These are phyloP conservation scores for Proliferodiscus dingleyae DNA, from an alignment of 2,329 filamentous ascomycete genomes.

Conservation along the genomic window DNA sequence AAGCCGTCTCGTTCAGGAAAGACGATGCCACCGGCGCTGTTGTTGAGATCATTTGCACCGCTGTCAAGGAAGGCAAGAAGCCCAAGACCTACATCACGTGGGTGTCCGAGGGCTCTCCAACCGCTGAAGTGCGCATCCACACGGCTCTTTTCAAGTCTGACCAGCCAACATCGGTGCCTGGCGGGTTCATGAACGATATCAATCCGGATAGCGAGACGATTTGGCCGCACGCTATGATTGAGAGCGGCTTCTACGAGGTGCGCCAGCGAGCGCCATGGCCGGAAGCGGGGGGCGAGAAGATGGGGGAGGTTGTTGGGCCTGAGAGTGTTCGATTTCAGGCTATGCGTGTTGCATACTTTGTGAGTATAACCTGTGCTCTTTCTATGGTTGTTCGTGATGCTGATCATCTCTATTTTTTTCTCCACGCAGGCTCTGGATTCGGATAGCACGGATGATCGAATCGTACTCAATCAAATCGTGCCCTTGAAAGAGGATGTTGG, in stretches of 20 bases:
- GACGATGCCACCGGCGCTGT: slow-evolving; percentile 51
- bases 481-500: slow-evolving; percentile 73
- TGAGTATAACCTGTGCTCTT: not conserved
- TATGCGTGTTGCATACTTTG: slow-evolving; percentile 68
- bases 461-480: slow-evolving; percentile 84
- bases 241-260: slow-evolving; percentile 74
- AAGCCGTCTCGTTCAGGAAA: slow-evolving; percentile 63
- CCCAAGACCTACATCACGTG: slow-evolving; percentile 83
- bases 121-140: slow-evolving; percentile 62
- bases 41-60: slow-evolving; percentile 61
- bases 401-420: slow-evolving; percentile 31
- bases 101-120: slow-evolving; percentile 54
- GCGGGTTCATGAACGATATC: slow-evolving; percentile 75
- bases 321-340: slow-evolving; percentile 83
- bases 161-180: slow-evolving; percentile 67
- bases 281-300: slow-evolving; percentile 58
- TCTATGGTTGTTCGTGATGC: not conserved
- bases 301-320: slow-evolving; percentile 53
- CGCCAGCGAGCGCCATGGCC: slow-evolving; percentile 69
- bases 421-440: slow-evolving; percentile 50
- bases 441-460: slow-evolving; percentile 66
- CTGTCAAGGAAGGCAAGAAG: slow-evolving; percentile 46
- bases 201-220: slow-evolving; percentile 76
- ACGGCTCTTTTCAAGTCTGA: slow-evolving; percentile 79
- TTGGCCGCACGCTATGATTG: slow-evolving; percentile 69